Evolutionary conservation across 75 land plant genomes (phyloP), one percentile per base, ranked within the genome.

Genomic region (Picea sitchensis): DNA sequence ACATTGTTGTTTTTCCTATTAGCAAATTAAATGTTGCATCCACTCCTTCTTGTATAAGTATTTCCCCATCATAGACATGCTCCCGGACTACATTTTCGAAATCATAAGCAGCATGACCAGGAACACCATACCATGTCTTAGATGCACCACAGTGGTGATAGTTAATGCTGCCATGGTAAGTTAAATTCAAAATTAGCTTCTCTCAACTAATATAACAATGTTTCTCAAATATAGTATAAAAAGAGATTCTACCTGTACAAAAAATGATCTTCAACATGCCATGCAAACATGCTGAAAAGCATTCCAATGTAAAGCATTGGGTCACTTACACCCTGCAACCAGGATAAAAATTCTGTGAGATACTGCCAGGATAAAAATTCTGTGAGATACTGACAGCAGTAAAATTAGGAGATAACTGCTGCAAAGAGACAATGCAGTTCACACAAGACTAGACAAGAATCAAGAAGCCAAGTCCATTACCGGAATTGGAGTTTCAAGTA

Each of bases 231-330:
- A 71, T 21, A 41, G 74, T 36, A 32, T 36, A 34, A 67, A 1
- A 73, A 51, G 9, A 36, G 59, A 58, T 32, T 56, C 23, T 82
- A 93, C 98, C 98, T 95, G 82, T 95, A 95, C 79, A 95, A 80
- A 76, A 93, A 93, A 80, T 95, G 98, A 81, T 95, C 98, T 80
- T 95, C 98, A 81, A 95, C 95, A 82, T 95, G 98, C 98, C 98
- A 95, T 57, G 98, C 98, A 88, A 95, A 95, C 92, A 93, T 90
- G 81, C 98, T 95, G 63, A 95, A 95, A 14, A 95, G 91, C 98
- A 95, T 95, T 61, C 98, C 98, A 86, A 95, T 95, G 87, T 95
- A 95, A 73, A 95, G 90, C 98, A 95, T 95, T 68, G 98, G 98
- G 6, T 95, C 98, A 65, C 93, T 95, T 58, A 95, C 91, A 62